Percentiles rank a stretch among this genome's conserved stretches.
These are phyloP conservation scores for Yamadazyma trypodendri DNA, from an alignment of 1,139 yeast species.

Conservation along the genomic window DNA sequence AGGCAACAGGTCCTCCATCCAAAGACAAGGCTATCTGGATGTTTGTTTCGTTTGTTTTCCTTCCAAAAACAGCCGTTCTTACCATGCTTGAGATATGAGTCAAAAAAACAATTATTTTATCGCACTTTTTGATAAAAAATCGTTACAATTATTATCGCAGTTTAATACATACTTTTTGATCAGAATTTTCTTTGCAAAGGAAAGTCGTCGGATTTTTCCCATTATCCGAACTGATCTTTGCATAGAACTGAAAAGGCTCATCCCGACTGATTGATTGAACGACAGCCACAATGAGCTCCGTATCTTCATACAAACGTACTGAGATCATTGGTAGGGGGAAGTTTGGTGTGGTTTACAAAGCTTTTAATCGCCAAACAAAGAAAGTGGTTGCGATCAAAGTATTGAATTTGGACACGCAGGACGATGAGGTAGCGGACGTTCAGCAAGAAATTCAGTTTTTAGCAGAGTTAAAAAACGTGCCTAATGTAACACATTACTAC, in stretches of 20 bases:
- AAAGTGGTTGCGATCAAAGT: slow-evolving; percentile 92
- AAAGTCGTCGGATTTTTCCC: slow-evolving; percentile 1
- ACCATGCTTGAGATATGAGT: slow-evolving; percentile 6
- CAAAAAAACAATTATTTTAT: slow-evolving; percentile 9
- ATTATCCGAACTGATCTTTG: neutral
- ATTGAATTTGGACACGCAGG: slow-evolving; percentile 85
- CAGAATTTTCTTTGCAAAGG: neutral
- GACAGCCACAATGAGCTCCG: slow-evolving; percentile 9
- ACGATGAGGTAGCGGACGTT: slow-evolving; percentile 92
- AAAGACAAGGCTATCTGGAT: slow-evolving; percentile 82
- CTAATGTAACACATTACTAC: slow-evolving; percentile 89
- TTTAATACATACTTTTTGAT: too few species aligned
- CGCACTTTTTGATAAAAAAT: neutral
- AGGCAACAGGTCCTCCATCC: slow-evolving; percentile 74
- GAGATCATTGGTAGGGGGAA: slow-evolving; percentile 95
- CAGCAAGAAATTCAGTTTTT: slow-evolving; percentile 90
- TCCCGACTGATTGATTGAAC: neutral
- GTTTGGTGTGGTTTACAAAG: slow-evolving; percentile 92
- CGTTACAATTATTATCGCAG: slow-evolving; percentile 1
- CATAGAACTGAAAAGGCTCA: neutral
- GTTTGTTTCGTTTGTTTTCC: slow-evolving; percentile 91
- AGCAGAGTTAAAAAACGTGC: slow-evolving; percentile 76
- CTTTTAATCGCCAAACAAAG: slow-evolving; percentile 61
- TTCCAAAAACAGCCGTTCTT: slow-evolving; percentile 51
- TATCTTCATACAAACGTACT: slow-evolving; percentile 40